These are phyloP conservation scores for Cyclocybe cylindracea DNA, from an alignment of 768 basidiomycete genomes.

Conservation along the genomic window DNA sequence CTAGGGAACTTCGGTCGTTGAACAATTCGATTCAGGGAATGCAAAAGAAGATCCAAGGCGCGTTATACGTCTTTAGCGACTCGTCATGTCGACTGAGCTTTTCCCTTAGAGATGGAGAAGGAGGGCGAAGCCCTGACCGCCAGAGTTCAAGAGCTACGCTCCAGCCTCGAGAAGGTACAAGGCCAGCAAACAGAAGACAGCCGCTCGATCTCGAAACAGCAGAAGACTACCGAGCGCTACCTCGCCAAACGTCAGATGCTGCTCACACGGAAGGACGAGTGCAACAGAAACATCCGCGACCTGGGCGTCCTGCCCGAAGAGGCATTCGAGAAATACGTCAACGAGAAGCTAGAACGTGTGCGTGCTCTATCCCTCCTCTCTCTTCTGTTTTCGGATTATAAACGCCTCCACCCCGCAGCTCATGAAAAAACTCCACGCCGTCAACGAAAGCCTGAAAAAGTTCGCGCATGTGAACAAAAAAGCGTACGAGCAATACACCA, in stretches of 20 bases:
- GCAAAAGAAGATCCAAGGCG: conserved; percentile 63
- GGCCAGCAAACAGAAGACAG: conserved; percentile 85
- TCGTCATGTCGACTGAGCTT: not conserved
- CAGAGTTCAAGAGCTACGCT: conserved; percentile 67
- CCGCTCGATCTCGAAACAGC: conserved; percentile 84
- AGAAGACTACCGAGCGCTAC: conserved; percentile 95
- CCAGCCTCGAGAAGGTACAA: conserved; percentile 72
- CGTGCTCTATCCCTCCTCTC: conserved; percentile 21
- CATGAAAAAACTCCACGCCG: conserved; percentile 87
- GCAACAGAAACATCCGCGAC: conserved; percentile 93
- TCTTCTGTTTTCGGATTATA: not conserved
- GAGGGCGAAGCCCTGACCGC: conserved; percentile 62
- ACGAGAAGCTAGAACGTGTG: conserved; percentile 85
- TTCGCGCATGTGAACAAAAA: conserved; percentile 99
- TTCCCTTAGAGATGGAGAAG: conserved; percentile 62
- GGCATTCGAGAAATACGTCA: conserved; percentile 93
- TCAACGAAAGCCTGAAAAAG: conserved; percentile 93
- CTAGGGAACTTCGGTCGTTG: conserved; percentile 69
- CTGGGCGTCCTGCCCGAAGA: conserved; percentile 96
- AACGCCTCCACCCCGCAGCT: conserved; percentile 49
- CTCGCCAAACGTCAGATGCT: conserved; percentile 91
- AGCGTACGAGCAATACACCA: conserved; percentile 97
- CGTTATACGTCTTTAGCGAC: conserved; percentile 7
- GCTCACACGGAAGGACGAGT: conserved; percentile 83
- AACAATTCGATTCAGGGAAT: conserved; percentile 66